phyloP scores from a whole-genome alignment of 2,329 filamentous ascomycete species.

The Didymosphaeria variabile region DNA sequence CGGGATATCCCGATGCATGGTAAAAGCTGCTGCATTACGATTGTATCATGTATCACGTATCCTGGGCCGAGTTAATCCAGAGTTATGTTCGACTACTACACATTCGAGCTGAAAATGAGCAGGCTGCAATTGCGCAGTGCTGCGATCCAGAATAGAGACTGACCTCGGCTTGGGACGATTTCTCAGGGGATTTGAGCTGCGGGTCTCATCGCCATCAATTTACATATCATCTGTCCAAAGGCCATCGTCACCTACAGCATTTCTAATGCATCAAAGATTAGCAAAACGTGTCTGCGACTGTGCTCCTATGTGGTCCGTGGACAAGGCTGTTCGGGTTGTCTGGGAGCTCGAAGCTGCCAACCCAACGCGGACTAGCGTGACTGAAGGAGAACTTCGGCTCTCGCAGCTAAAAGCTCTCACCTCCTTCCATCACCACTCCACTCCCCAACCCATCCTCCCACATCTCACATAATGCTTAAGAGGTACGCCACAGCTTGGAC shows the following conservation, averaged over 20 bases:
- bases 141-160: too few relatives aligned
- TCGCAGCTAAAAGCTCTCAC: conserved; percentile 24
- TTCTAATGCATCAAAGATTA: neutral
- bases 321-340: conserved; percentile 5
- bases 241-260: neutral
- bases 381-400: conserved; percentile 11
- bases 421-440: conserved; percentile 35
- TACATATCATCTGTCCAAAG: neutral
- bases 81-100: too few relatives aligned
- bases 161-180: neutral
- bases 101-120: too few relatives aligned
- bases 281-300: neutral
- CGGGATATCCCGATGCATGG: too few relatives aligned
- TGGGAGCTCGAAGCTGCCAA: conserved; percentile 10
- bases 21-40: too few relatives aligned
- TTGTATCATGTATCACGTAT: too few relatives aligned
- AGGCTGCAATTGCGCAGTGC: neutral
- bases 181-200: neutral
- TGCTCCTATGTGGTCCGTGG: conserved; percentile 3
- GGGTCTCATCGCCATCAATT: neutral
- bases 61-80: too few relatives aligned
- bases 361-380: conserved; percentile 3
- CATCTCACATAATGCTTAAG: conserved; percentile 69
- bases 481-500: conserved; percentile 57
- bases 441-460: conserved; percentile 46